A percentile compares a stretch with the other conserved stretches of the same genome.
Evolutionary conservation across 1,284 basidiomycete genomes (phyloP).

Genomic region (Cryptococcus sp.): DNA sequence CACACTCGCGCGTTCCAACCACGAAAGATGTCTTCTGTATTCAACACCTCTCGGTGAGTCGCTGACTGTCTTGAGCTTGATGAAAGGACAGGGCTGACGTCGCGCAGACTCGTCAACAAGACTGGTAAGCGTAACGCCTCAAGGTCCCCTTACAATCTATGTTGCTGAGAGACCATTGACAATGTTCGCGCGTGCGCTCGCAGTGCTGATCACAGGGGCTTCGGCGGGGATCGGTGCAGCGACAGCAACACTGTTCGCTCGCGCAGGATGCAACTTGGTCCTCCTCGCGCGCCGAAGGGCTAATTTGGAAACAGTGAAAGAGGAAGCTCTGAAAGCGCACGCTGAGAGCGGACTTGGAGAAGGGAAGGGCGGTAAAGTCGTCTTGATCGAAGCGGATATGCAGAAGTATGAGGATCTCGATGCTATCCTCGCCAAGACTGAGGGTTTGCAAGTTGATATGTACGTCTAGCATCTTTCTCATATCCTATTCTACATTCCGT

Average conservation of each 20-base stretch:
- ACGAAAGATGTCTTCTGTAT: background rate
- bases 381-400: constrained; percentile 44
- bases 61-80: no score
- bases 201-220: constrained; percentile 49
- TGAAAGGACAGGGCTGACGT: background rate
- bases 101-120: constrained; percentile 30
- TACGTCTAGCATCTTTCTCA: constrained; percentile 19
- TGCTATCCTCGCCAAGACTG: constrained; percentile 29
- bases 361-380: constrained; percentile 35
- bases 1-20: background rate
- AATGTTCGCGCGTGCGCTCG: background rate
- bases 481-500: no score
- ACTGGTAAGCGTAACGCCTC: constrained; percentile 25
- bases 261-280: constrained; percentile 43
- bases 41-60: background rate
- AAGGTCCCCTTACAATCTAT: background rate
- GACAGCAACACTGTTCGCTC: constrained; percentile 45
- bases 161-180: constrained; percentile 1
- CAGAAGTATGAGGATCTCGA: constrained; percentile 36
- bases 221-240: constrained; percentile 49
- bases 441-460: constrained; percentile 45
- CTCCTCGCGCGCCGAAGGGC: constrained; percentile 43
- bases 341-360: constrained; percentile 24
- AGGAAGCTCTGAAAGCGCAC: constrained; percentile 24
- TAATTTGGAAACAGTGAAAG: constrained; percentile 39